phyloP scores from a whole-genome alignment of 1,284 basidiomycete genomes.

The Termitomyces sp. region DNA sequence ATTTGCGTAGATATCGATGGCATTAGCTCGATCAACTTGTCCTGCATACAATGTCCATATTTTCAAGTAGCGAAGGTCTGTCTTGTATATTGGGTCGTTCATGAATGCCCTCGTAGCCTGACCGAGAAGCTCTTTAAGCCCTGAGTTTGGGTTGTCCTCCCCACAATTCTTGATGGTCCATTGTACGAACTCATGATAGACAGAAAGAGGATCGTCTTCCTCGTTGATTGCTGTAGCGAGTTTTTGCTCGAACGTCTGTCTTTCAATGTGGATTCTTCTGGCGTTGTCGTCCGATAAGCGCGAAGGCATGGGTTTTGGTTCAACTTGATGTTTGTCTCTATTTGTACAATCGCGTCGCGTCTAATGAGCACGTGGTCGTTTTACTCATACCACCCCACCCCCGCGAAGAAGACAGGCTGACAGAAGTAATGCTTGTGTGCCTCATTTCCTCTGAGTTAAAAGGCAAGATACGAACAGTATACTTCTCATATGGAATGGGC shows the following conservation, averaged over 20 bases:
- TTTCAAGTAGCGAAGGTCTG: constrained; percentile 86
- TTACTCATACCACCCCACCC: background rate
- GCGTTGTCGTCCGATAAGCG: constrained; percentile 8
- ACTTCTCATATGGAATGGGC: background rate
- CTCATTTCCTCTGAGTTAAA: background rate
- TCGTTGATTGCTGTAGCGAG: constrained; percentile 42
- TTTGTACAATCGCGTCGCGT: constrained; percentile 19
- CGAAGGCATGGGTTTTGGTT: constrained; percentile 15
- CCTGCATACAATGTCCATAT: constrained; percentile 83
- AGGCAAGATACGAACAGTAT: background rate
- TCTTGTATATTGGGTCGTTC: constrained; percentile 74
- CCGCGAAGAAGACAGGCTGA: background rate
- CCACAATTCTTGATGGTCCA: constrained; percentile 62
- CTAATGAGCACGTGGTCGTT: constrained; percentile 9
- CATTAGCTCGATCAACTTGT: constrained; percentile 50
- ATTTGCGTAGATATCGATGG: constrained; percentile 68
- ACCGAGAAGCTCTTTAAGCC: constrained; percentile 30
- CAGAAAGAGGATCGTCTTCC: constrained; percentile 66
- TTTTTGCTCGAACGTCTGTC: constrained; percentile 27
- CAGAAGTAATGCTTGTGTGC: background rate
- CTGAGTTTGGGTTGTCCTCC: constrained; percentile 32
- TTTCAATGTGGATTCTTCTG: constrained; percentile 23
- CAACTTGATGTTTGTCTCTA: constrained; percentile 8
- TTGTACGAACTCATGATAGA: constrained; percentile 61
- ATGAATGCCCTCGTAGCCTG: constrained; percentile 61